These are phyloP conservation scores for Phascolomyces articulosus DNA, from an alignment of 371 early-diverging fungal species.

Conservation along the genomic window DNA sequence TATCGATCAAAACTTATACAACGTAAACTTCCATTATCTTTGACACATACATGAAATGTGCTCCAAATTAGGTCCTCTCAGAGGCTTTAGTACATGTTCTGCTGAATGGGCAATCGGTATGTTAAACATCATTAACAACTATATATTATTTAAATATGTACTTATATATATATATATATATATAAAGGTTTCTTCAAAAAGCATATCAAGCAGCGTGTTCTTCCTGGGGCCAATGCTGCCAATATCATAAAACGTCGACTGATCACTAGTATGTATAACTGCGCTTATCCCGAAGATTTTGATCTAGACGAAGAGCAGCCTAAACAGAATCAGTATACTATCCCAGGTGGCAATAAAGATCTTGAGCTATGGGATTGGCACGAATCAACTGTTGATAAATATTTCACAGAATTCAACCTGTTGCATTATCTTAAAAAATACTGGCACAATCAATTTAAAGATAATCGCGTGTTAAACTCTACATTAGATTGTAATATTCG, in stretches of 20 bases:
- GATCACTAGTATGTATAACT: not conserved
- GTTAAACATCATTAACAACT: too few species aligned
- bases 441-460: not conserved
- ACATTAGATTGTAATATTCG: not conserved
- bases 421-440: not conserved
- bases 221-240: not conserved
- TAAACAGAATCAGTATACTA: not conserved
- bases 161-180: not conserved
- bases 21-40: not conserved
- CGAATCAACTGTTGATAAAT: not conserved
- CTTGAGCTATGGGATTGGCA: not conserved
- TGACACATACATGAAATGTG: not conserved
- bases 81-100: not conserved
- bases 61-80: not conserved
- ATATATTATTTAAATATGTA: too few species aligned
- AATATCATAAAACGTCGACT: not conserved
- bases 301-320: not conserved
- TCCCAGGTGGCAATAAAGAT: not conserved
- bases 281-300: not conserved
- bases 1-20: not conserved
- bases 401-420: not conserved
- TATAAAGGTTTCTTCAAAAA: not conserved
- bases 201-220: not conserved
- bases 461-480: not conserved
- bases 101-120: not conserved